phyloP scores from a whole-genome alignment of 306 rosid genomes.

The Hylodesmum podocarpum region DNA sequence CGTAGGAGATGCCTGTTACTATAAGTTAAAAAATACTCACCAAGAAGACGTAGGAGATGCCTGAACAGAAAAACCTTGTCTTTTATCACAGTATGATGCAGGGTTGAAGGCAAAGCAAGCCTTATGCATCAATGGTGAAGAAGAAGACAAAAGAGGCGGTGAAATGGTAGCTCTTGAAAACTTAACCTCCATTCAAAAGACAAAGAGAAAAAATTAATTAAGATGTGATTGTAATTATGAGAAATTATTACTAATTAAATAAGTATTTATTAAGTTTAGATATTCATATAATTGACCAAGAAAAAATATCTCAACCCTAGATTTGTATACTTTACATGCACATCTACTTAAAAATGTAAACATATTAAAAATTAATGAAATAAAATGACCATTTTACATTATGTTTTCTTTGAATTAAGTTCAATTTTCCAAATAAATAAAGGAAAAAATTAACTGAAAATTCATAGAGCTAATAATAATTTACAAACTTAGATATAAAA shows the following conservation, averaged over 20 bases:
- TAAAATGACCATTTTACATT: no score
- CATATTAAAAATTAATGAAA: no score
- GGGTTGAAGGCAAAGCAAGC: slow-evolving; percentile 15
- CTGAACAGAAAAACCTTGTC: slow-evolving; percentile 15
- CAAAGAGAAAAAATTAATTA: not conserved
- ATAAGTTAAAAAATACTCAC: slow-evolving; percentile 27
- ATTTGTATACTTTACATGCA: no score
- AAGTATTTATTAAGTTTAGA: no score
- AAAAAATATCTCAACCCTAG: no score
- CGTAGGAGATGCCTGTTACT: slow-evolving; percentile 17
- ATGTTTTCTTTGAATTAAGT: no score
- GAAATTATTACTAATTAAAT: no score
- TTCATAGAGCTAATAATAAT: no score
- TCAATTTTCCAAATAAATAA: no score
- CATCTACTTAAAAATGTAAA: no score
- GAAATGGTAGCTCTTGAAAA: slow-evolving; percentile 31
- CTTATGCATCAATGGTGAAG: slow-evolving; percentile 17
- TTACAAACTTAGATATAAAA: not conserved
- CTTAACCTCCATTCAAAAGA: slow-evolving; percentile 52
- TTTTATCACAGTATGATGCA: slow-evolving; percentile 14
- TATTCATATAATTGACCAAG: no score
- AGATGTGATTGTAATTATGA: not conserved
- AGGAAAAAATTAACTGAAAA: no score
- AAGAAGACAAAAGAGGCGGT: not conserved
- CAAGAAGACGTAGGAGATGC: slow-evolving; percentile 35